phyloP scores from a whole-genome alignment of 208 protist genomes.

The Trypanosoma vivax region DNA sequence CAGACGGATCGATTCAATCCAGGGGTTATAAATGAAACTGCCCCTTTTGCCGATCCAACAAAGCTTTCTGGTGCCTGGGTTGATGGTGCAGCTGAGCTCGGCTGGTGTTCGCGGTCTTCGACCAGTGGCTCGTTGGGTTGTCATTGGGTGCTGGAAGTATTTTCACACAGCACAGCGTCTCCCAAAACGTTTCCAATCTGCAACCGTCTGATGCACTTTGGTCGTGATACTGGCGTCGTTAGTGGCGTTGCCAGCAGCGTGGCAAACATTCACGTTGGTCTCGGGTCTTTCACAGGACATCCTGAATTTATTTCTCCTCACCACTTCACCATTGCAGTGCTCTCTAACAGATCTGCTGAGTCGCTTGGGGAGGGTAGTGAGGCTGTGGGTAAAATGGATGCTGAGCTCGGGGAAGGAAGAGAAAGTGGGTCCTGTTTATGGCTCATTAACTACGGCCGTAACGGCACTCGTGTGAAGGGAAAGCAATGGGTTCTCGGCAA shows the following conservation, averaged over 20 bases:
- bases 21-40: constrained; percentile 63
- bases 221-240: constrained; percentile 31
- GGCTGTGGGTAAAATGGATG: constrained; percentile 4
- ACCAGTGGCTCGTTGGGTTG: constrained; percentile 12
- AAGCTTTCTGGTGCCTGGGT: constrained; percentile 31
- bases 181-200: constrained; percentile 24
- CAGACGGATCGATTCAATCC: constrained; percentile 35
- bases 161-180: background rate
- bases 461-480: constrained; percentile 45
- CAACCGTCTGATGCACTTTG: constrained; percentile 32
- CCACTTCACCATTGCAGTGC: constrained; percentile 53
- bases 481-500: constrained; percentile 35
- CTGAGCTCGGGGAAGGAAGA: background rate
- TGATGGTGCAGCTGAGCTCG: constrained; percentile 34
- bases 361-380: background rate
- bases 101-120: constrained; percentile 21
- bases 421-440: constrained; percentile 21
- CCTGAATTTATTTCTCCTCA: constrained; percentile 37
- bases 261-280: constrained; percentile 35
- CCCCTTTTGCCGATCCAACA: constrained; percentile 45
- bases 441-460: constrained; percentile 71
- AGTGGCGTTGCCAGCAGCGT: constrained; percentile 11
- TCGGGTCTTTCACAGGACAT: constrained; percentile 29
- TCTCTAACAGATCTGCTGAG: constrained; percentile 6
- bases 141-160: constrained; percentile 10